These are phyloP conservation scores for Lodderomyces margitis DNA, from an alignment of 1,139 yeast species.

Conservation along the genomic window DNA sequence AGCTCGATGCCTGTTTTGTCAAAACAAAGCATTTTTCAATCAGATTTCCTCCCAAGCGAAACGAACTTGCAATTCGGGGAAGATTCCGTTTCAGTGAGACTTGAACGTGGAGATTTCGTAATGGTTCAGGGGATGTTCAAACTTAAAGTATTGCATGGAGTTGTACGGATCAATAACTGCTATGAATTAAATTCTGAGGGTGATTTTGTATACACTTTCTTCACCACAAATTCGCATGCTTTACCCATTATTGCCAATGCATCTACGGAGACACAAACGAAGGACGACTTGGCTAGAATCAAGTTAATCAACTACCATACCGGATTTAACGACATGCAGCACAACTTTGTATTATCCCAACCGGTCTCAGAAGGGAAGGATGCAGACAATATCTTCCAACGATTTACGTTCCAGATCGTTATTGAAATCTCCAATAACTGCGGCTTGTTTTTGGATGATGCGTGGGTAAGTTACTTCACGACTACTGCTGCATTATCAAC, in stretches of 20 bases:
- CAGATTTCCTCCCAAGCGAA: conserved; percentile 33
- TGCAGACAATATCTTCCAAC: conserved; percentile 20
- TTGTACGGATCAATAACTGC: conserved; percentile 51
- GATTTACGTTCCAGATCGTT: conserved; percentile 39
- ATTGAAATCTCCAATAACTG: conserved; percentile 23
- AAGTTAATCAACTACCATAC: conserved; percentile 33
- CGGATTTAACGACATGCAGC: conserved; percentile 49
- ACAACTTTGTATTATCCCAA: conserved; percentile 33
- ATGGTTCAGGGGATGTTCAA: conserved; percentile 59
- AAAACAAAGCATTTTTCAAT: conserved; percentile 15
- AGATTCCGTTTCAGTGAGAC: conserved; percentile 37
- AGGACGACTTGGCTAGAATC: conserved; percentile 32
- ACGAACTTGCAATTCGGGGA: conserved; percentile 35
- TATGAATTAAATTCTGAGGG: conserved; percentile 40
- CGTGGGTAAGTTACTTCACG: conserved; percentile 21
- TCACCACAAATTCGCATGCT: conserved; percentile 55
- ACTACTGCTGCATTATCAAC: conserved; percentile 15
- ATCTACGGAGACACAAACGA: conserved; percentile 15
- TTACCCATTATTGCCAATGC: conserved; percentile 51
- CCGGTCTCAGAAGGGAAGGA: conserved; percentile 42
- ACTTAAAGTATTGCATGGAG: conserved; percentile 58
- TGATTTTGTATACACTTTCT: conserved; percentile 25
- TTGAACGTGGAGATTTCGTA: conserved; percentile 47
- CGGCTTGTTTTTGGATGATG: conserved; percentile 23
- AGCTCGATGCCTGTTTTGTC: conserved; percentile 8